These are phyloP conservation scores for Trichoderma sp. DNA, from an alignment of 2,329 filamentous ascomycete genomes.

Conservation along the genomic window DNA sequence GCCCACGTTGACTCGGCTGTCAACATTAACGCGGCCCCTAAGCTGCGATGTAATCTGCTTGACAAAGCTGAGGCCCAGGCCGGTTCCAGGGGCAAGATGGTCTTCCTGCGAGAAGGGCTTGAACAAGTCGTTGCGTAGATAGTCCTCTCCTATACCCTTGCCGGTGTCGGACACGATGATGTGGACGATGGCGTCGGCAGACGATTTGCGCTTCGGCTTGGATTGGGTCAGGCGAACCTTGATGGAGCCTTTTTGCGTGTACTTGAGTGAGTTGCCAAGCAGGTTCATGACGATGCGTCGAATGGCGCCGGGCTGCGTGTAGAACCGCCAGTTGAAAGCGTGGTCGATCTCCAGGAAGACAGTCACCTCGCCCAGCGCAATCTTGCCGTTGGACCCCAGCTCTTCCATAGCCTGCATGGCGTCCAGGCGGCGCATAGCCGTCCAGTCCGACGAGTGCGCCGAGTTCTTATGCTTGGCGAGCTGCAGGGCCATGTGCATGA, in stretches of 20 bases:
- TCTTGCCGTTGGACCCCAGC: conserved; percentile 17
- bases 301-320: conserved; percentile 53
- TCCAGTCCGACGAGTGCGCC: conserved; percentile 16
- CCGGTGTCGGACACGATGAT: conserved; percentile 64
- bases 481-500: conserved; percentile 34
- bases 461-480: conserved; percentile 22
- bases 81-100: conserved; percentile 59
- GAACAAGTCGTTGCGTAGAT: conserved; percentile 60
- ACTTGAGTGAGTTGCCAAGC: conserved; percentile 64
- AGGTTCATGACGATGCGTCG: conserved; percentile 63
- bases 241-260: conserved; percentile 46
- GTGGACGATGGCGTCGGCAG: conserved; percentile 26
- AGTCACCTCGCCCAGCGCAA: conserved; percentile 29
- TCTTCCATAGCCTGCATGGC: conserved; percentile 46
- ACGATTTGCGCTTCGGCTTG: conserved; percentile 18
- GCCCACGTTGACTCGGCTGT: conserved; percentile 43
- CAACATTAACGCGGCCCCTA: conserved; percentile 59
- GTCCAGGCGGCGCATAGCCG: conserved; percentile 30
- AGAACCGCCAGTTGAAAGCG: conserved; percentile 52
- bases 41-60: conserved; percentile 59
- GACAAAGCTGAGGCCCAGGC: conserved; percentile 67
- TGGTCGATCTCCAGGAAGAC: conserved; percentile 43
- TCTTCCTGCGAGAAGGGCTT: conserved; percentile 68
- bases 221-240: conserved; percentile 31
- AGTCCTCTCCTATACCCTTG: conserved; percentile 65